Conservation (phyloP, 805 yeast species). For the Metschnikowia borealis region DNA sequence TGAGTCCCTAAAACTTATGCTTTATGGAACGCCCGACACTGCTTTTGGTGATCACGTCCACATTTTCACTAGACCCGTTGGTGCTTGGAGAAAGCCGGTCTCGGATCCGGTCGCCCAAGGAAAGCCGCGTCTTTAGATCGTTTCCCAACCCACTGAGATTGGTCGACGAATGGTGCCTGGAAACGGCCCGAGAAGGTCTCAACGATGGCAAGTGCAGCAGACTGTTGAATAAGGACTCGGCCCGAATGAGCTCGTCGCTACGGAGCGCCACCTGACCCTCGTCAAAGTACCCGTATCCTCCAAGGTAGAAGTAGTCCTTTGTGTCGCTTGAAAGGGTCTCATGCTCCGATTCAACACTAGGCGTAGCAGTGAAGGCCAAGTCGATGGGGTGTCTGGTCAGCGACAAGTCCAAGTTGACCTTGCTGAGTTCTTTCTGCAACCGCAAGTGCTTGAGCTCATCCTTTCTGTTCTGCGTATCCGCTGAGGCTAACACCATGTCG, state of each 20-base stretch:
- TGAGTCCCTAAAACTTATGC: background rate
- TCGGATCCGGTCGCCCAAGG: slow-evolving; percentile 37
- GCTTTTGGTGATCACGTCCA: background rate
- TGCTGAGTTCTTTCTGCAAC: slow-evolving; percentile 33
- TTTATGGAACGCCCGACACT: background rate
- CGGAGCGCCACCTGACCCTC: slow-evolving; percentile 61
- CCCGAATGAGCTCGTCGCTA: slow-evolving; percentile 33
- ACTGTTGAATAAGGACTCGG: slow-evolving; percentile 28
- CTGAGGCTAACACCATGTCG: slow-evolving; percentile 26
- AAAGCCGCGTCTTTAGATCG: slow-evolving; percentile 27
- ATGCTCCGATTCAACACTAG: slow-evolving; percentile 1
- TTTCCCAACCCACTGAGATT: slow-evolving; percentile 19
- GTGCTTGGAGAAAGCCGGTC: slow-evolving; percentile 25
- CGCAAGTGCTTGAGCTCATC: slow-evolving; percentile 32
- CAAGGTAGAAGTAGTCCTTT: slow-evolving; percentile 43
- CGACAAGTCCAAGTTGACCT: slow-evolving; percentile 18
- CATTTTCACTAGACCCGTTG: slow-evolving; percentile 1
- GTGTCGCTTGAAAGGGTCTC: slow-evolving; percentile 16
- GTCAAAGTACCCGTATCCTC: slow-evolving; percentile 88
- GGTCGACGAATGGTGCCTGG: slow-evolving; percentile 30
- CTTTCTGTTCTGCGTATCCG: slow-evolving; percentile 32
- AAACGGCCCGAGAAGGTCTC: slow-evolving; percentile 18
- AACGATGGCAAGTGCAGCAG: slow-evolving; percentile 21
- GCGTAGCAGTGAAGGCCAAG: slow-evolving; percentile 12
- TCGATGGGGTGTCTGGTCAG: slow-evolving; percentile 23